Base-by-base conservation (phyloP, 2,329 filamentous ascomycete species). In the Dactylonectria estremocensis region DNA sequence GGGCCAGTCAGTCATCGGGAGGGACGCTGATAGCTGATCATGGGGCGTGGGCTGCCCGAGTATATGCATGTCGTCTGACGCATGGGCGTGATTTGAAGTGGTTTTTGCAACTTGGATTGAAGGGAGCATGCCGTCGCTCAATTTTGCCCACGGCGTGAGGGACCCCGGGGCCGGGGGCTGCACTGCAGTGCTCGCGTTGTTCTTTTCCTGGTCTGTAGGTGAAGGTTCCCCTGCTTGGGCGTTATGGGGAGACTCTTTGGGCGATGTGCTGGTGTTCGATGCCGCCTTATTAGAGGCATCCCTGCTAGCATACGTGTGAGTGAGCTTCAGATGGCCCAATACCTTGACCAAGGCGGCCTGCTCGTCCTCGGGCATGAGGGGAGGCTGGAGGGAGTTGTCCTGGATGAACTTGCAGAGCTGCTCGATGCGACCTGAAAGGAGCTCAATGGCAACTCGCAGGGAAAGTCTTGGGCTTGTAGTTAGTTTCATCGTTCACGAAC, bases 341-440 rank as follows among this genome's bases (percentile, higher is more conserved):
- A 72, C 69, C 35, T 70, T 72, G 5, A 64, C 59, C 37, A 73
- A 55, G 6, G 66, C 52, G 4, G 18, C 55, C 40, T 69, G 69
- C 11, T 74, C 73, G 18, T 74, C 69, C 28, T 66, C 61, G 16
- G 63, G 40, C 82, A 83, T 83, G 0, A 71, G 68, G 1, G 82
- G 82, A 2, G 80, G 78, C 33, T 80, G 74, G 3, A 83, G 72
- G 3, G 80, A 80, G 69, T 82, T 75, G 18, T 82, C 80, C 50
- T 78, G 68, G n/a, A 84, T 83, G 33, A 83, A 84, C 24, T 81
- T 78, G 45, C 61, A 66, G 5, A 72, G 62, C 20, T 72, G 66
- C 52, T 71, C 64, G 14, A 71, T 69, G 13, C 69, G 60, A 3
- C 61, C 54, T 6, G 67, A 68, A 28, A 72, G 67, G 5, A 71